phyloP scores from a whole-genome alignment of 768 basidiomycete species.

The Russula brevipes region DNA sequence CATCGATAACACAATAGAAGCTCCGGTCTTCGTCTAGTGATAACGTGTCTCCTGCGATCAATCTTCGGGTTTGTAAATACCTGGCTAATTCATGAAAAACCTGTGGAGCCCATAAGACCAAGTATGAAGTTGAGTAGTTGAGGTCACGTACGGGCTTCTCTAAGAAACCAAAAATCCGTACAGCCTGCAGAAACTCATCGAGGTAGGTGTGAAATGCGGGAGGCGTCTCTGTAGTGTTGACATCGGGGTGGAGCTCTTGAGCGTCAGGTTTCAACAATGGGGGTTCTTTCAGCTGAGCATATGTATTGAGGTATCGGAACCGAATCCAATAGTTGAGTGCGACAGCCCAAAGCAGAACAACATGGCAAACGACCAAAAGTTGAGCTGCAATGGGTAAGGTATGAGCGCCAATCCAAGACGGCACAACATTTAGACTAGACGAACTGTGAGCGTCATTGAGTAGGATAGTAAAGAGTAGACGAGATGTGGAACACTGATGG shows the following conservation, averaged over 20 bases:
- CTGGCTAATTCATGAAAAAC: conserved; percentile 97
- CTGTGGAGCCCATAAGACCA: conserved; percentile 34
- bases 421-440: conserved; percentile 4
- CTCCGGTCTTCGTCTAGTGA: conserved; percentile 88
- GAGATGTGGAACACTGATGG: conserved; percentile 75
- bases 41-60: conserved; percentile 93
- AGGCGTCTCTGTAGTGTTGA: conserved; percentile 67
- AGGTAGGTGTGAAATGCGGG: conserved; percentile 92
- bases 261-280: conserved; percentile 79
- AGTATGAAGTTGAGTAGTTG: not conserved
- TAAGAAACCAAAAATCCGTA: conserved; percentile 94
- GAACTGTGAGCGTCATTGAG: conserved; percentile 82
- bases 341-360: conserved; percentile 63
- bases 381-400: conserved; percentile 48
- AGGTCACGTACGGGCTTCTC: conserved; percentile 81
- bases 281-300: conserved; percentile 71
- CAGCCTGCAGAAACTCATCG: conserved; percentile 94
- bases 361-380: conserved; percentile 85
- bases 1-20: conserved; percentile 98
- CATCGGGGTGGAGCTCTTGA: conserved; percentile 86
- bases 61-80: conserved; percentile 89
- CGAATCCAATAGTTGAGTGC: conserved; percentile 82
- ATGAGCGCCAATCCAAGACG: not conserved
- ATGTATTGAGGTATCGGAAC: conserved; percentile 71
- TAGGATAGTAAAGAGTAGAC: conserved; percentile 79